Base-by-base conservation (phyloP, 495 filamentous ascomycete genomes). In the Aspergillus steynii region DNA sequence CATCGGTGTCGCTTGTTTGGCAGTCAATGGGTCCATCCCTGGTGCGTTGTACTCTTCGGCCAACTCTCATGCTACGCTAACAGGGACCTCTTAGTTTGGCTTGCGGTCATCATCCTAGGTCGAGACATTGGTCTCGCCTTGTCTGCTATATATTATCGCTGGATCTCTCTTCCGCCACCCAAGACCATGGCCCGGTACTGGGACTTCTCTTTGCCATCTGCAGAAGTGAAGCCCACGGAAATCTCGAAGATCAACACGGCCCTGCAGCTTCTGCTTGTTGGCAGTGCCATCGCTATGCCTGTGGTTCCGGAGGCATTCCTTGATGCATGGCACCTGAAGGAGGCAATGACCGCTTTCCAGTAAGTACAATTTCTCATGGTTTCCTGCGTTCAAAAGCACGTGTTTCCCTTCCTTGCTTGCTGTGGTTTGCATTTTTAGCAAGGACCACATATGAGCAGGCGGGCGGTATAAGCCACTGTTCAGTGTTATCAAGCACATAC, bases 121-220 rank as follows among this genome's bases (percentile, higher is more conserved):
- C 85, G 95, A 28, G 95, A 99, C 67, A 81, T 92, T 32, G 89
- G 85, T n/a, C 81, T 99, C 5, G 90, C 84, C n/a, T 81, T 96
- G 3, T 86, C 92, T 8, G 95, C 95, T 1, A 86, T 99, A 58
- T 99, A 97, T 74, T 97, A 92, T 69, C 87, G 95, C 42, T 99
- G 91, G 85, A 95, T 96, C 53, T 93, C 90, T 3, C 83, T 99
- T 26, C 95, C 95, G 1, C 87, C 90, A 0, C 95, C 95, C 5
- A 97, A 97, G 74, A 98, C 95, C 0, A 89, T 96, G 74, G 74
- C 81, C 14, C 80, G 95, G n/a, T 99, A 97, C 71, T 99, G 96
- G 96, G 96, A 99, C 71, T 98, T 98, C 66, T 90, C 88, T 10
- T 83, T 99, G 20, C 95, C 95, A 0, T 90, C 86, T 50, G 95